Conservation (phyloP, 140 eudicot genomes). For the Erigeron philadelphicus region DNA sequence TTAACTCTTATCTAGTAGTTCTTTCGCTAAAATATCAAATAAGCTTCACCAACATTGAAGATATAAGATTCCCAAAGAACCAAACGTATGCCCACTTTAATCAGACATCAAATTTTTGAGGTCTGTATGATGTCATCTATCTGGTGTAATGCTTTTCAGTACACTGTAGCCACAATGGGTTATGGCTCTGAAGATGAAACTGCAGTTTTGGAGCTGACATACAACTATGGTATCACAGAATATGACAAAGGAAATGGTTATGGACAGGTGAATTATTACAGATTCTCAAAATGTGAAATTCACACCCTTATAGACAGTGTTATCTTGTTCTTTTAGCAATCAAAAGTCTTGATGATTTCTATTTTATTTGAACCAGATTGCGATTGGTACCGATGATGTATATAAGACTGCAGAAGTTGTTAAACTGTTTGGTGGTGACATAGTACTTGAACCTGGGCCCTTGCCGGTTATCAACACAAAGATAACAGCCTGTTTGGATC, state of each 20-base stretch:
- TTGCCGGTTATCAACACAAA: conserved; percentile 56
- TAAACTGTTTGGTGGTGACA: conserved; percentile 46
- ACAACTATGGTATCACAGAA: conserved; percentile 48
- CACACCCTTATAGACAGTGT: background rate
- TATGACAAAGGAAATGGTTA: conserved; percentile 66
- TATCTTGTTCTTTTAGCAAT: background rate
- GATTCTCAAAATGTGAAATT: background rate
- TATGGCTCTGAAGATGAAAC: conserved; percentile 53
- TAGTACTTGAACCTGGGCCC: conserved; percentile 47
- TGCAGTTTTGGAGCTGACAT: conserved; percentile 50
- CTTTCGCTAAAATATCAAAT: no score
- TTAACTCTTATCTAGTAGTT: no score
- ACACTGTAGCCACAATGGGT: conserved; percentile 51
- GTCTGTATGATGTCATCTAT: background rate
- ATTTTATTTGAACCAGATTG: conserved; percentile 39
- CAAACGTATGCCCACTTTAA: no score
- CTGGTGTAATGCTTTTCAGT: conserved; percentile 32
- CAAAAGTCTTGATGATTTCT: background rate
- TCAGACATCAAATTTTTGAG: no score
- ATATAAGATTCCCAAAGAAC: no score
- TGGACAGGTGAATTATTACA: conserved; percentile 39
- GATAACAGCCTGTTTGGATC: conserved; percentile 59
- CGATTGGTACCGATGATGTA: conserved; percentile 54
- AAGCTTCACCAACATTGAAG: no score
- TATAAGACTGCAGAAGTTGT: conserved; percentile 54